These are phyloP conservation scores for Halophytophthora batemanensis DNA, from an alignment of 352 stramenopile genomes.

Conservation along the genomic window DNA sequence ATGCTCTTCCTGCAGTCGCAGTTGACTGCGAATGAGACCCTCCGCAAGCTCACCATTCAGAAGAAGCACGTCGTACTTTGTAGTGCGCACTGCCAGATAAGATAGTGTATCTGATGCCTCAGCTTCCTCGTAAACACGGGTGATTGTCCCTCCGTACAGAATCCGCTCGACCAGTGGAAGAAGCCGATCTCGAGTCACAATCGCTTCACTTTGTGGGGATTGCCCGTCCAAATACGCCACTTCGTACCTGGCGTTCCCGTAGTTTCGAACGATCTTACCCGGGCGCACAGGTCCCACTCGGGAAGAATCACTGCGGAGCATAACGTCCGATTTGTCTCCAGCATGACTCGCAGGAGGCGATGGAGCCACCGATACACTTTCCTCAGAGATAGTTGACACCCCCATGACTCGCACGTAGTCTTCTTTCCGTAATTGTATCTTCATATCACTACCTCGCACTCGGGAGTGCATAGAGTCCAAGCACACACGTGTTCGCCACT, in stretches of 20 bases:
- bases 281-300: constrained; percentile 9
- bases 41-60: constrained; percentile 37
- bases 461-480: constrained; percentile 36
- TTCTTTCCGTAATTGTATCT: constrained; percentile 34
- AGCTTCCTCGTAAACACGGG: constrained; percentile 13
- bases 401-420: constrained; percentile 40
- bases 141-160: constrained; percentile 34
- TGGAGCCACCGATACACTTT: neutral
- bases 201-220: constrained; percentile 14
- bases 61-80: constrained; percentile 39
- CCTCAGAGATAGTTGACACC: neutral
- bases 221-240: constrained; percentile 44
- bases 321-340: neutral
- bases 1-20: constrained; percentile 35
- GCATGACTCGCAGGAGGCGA: neutral
- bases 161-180: constrained; percentile 18
- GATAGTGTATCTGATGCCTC: neutral
- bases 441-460: constrained; percentile 24
- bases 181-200: constrained; percentile 37
- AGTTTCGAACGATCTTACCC: constrained; percentile 32
- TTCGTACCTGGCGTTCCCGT: constrained; percentile 50
- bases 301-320: neutral
- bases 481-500: constrained; percentile 29
- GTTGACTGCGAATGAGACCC: constrained; percentile 23
- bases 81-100: neutral